These are phyloP conservation scores for Lachnellula cervina DNA, from an alignment of 2,329 filamentous ascomycete species.

Conservation along the genomic window DNA sequence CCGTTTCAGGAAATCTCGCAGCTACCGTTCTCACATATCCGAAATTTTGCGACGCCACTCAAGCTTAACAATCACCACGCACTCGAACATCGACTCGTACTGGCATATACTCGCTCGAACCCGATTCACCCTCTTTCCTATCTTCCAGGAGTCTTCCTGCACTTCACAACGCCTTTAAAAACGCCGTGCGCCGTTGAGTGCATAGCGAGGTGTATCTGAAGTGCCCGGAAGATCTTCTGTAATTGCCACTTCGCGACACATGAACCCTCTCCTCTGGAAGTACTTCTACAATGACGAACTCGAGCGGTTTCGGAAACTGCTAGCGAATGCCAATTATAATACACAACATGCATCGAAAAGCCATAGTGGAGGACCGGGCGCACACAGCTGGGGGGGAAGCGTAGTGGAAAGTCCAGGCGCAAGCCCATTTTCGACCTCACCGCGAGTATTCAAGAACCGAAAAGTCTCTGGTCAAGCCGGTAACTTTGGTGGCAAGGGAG, in stretches of 20 bases:
- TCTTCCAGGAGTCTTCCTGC: conserved; percentile 36
- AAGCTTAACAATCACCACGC: neutral
- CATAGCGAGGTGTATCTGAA: conserved; percentile 72
- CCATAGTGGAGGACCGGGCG: conserved; percentile 39
- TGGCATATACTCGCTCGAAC: neutral
- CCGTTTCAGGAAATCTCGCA: too few relatives aligned
- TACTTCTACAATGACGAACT: conserved; percentile 97
- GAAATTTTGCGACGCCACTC: neutral
- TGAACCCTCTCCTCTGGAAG: conserved; percentile 91
- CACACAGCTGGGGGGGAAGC: conserved; percentile 38
- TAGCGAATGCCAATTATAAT: conserved; percentile 63
- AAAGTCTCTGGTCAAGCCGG: conserved; percentile 48
- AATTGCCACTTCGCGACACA: conserved; percentile 48
- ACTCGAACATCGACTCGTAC: neutral
- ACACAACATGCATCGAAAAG: conserved; percentile 51
- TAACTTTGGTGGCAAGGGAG: conserved; percentile 41
- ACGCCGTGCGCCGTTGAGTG: conserved; percentile 81
- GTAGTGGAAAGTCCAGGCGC: conserved; percentile 29
- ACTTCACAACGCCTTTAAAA: conserved; percentile 72
- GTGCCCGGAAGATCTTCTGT: conserved; percentile 33
- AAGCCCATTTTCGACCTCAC: conserved; percentile 40
- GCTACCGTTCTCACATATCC: too few relatives aligned
- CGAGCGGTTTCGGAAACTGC: conserved; percentile 84
- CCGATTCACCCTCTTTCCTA: conserved; percentile 3
- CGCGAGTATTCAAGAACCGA: conserved; percentile 47